Evolutionary conservation across 352 stramenopile species (phyloP), one percentile per base, ranked within the genome.

Genomic region (Phytophthora ohioensis): DNA sequence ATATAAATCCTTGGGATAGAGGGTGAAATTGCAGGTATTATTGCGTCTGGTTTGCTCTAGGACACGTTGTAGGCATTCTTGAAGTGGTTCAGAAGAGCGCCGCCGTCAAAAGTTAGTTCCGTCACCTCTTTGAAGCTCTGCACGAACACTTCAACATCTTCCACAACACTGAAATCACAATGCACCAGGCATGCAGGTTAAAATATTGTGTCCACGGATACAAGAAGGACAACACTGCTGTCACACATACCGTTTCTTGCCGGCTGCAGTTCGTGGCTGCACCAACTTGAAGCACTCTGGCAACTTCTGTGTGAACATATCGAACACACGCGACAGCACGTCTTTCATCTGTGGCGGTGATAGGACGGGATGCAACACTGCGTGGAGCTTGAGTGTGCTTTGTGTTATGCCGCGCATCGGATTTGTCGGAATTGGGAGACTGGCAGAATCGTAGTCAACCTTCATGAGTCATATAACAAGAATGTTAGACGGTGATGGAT

Each of bases 301-400:
- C 41, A 98, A 78, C 66, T 97, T 97, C 55, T 94, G 86, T 11
- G 83, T 85, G 45, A 95, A 94, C 85, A 95, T 94, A 58, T 95
- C 86, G 43, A 94, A 96, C 38, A 96, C 87, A 39, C 88, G 85
- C 32, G 91, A 97, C 82, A 98, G 98, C 30, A 99, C 91, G 76
- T 99, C 96, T 67, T 97, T 94, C 72, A 99, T 95, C 76, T 99
- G 91, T 46, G 97, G 93, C 4, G 87, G 81, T 9, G 97, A 97
- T 8, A 99, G 84, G 42, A 98, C 88, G 10, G 91, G 84, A 66
- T 92, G 82, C 31, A 99, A 78, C 34, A 99, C 96, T 54, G 94
- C 92, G 78, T 99, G 94, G 65, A 99, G 91, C 69, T 98, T 98
- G 36, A 93, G 88, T 6, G 97, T 98, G 72, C 93, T 98, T 31